Conservation (phyloP, 306 rosid genomes). For the Sesbania bispinosa region DNA sequence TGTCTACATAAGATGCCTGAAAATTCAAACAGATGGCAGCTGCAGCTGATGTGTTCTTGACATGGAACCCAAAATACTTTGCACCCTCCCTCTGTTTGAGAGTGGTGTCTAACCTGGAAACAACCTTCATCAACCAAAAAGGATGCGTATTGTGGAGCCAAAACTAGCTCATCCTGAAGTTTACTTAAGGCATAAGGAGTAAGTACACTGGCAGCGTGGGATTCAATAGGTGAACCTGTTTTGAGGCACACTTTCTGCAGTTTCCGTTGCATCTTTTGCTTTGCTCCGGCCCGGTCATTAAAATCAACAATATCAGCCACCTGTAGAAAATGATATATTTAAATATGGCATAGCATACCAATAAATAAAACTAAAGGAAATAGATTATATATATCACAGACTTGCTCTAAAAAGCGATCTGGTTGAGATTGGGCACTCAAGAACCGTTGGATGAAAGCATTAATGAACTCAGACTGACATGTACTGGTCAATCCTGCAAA, state of each 20-base stretch:
- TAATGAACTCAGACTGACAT: slow-evolving; percentile 54
- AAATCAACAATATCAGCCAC: slow-evolving; percentile 60
- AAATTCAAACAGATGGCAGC: slow-evolving; percentile 70
- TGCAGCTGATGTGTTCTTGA: slow-evolving; percentile 80
- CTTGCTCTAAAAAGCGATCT: slow-evolving; percentile 60
- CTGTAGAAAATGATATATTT: slow-evolving; percentile 34
- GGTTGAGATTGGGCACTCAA: slow-evolving; percentile 66
- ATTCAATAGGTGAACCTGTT: slow-evolving; percentile 86
- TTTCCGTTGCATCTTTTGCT: slow-evolving; percentile 71
- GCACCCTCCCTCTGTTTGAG: slow-evolving; percentile 77
- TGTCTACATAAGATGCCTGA: slow-evolving; percentile 77
- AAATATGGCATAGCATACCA: slow-evolving; percentile 1
- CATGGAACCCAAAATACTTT: slow-evolving; percentile 75
- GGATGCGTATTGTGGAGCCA: slow-evolving; percentile 84
- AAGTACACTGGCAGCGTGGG: slow-evolving; percentile 75
- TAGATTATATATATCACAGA: slow-evolving; percentile 32
- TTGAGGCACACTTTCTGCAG: slow-evolving; percentile 69
- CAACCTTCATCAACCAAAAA: slow-evolving; percentile 62
- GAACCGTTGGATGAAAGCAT: slow-evolving; percentile 70
- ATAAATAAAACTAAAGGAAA: slow-evolving; percentile 7
- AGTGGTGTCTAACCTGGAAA: slow-evolving; percentile 86
- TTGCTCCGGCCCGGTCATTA: slow-evolving; percentile 61
- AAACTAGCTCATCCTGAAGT: slow-evolving; percentile 81
- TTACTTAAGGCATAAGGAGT: slow-evolving; percentile 74
- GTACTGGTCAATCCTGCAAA: slow-evolving; percentile 71